Evolutionary conservation across 805 yeast species (phyloP).

Genomic region (Candida oleophila): DNA sequence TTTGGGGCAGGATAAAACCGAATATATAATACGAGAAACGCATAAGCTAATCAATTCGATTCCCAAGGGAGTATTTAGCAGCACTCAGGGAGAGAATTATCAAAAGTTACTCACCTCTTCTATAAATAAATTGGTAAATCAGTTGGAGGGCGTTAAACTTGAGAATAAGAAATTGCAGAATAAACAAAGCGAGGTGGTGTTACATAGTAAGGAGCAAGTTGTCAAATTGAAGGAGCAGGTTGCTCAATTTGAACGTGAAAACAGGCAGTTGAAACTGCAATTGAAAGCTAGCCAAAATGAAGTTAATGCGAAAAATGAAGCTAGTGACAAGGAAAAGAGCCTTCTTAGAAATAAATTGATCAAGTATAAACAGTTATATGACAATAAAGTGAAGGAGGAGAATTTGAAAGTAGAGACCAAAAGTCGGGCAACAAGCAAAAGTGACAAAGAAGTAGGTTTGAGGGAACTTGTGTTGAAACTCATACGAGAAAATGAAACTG

Average conservation of each 20-base stretch:
- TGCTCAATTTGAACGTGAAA: not conserved
- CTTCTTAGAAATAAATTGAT: constrained; percentile 31
- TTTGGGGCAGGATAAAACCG: constrained; percentile 13
- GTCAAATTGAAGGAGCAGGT: not conserved
- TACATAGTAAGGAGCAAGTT: not conserved
- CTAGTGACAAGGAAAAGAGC: constrained; percentile 20
- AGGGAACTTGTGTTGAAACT: not conserved
- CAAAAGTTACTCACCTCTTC: constrained; percentile 25
- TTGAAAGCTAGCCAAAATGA: not conserved
- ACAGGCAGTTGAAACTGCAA: not conserved
- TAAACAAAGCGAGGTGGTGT: not conserved
- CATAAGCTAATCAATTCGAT: constrained; percentile 25
- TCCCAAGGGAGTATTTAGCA: constrained; percentile 17
- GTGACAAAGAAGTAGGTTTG: not conserved
- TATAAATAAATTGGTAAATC: constrained; percentile 23
- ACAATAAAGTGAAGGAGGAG: constrained; percentile 9
- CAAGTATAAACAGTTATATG: constrained; percentile 35
- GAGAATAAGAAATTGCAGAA: not conserved
- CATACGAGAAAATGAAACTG: not conserved
- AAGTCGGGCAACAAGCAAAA: too few relatives aligned
- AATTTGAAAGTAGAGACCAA: not conserved
- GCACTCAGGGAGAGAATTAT: constrained; percentile 26
- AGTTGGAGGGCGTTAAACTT: constrained; percentile 9
- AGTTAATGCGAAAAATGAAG: not conserved
- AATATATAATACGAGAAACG: constrained; percentile 26